phyloP scores from a whole-genome alignment of 768 basidiomycete species.

The Termitomyces sp. region DNA sequence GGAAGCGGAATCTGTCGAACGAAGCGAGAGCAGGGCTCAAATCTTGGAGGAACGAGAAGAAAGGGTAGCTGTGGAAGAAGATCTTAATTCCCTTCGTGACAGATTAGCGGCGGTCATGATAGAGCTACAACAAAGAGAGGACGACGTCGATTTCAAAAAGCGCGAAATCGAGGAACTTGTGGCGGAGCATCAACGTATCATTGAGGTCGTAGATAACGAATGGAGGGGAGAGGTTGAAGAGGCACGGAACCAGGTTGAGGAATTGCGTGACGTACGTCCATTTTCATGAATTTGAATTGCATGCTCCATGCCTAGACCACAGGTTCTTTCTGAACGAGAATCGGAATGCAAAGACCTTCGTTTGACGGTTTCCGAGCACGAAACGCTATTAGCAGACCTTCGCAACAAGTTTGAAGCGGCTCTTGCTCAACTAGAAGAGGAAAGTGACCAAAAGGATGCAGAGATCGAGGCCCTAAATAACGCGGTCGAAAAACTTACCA shows the following conservation, averaged over 20 bases:
- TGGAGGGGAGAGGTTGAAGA: conserved; percentile 90
- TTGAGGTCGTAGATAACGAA: conserved; percentile 72
- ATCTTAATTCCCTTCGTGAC: conserved; percentile 68
- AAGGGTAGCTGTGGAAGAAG: conserved; percentile 75
- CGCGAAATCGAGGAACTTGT: conserved; percentile 77
- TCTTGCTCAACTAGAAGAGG: conserved; percentile 70
- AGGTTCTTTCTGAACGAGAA: conserved; percentile 79
- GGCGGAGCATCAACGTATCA: conserved; percentile 65
- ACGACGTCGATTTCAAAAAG: conserved; percentile 77
- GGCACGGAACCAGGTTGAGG: conserved; percentile 70
- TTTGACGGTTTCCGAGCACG: conserved; percentile 69
- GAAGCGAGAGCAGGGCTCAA: conserved; percentile 69
- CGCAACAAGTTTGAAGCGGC: conserved; percentile 72
- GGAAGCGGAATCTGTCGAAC: conserved; percentile 60
- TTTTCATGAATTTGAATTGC: neutral
- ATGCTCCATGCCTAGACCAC: conserved; percentile 2
- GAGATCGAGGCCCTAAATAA: conserved; percentile 70
- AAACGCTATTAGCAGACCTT: conserved; percentile 64
- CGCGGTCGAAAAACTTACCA: conserved; percentile 77
- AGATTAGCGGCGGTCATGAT: conserved; percentile 76
- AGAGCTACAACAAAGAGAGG: conserved; percentile 81
- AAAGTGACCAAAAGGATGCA: conserved; percentile 73
- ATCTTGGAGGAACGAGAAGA: conserved; percentile 69
- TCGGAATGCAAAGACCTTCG: conserved; percentile 72
- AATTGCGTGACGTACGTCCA: conserved; percentile 62